These are phyloP conservation scores for Pugionium cornutum DNA, from an alignment of 345 rosid genomes.

Conservation along the genomic window DNA sequence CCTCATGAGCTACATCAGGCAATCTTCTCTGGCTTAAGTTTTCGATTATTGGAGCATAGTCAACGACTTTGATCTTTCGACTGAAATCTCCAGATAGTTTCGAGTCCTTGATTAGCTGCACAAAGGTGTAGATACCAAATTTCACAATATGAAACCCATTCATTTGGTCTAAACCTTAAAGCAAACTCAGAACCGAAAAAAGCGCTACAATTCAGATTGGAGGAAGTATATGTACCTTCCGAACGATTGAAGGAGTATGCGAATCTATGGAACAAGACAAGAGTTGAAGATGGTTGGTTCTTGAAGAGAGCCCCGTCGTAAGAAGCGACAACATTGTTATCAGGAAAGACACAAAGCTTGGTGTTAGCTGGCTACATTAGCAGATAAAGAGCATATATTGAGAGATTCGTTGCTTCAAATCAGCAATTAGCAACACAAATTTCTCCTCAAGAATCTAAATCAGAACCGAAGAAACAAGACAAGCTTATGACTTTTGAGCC, in stretches of 20 bases:
- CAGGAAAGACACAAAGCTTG: too few relatives aligned
- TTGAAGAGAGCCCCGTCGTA: conserved; percentile 11
- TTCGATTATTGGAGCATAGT: conserved; percentile 47
- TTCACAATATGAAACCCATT: background rate
- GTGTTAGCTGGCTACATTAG: too few relatives aligned
- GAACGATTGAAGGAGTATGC: conserved; percentile 25
- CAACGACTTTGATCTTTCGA: conserved; percentile 37
- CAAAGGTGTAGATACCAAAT: background rate
- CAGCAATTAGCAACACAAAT: too few relatives aligned
- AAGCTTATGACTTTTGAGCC: too few relatives aligned
- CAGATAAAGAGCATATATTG: too few relatives aligned
- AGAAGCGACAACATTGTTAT: background rate
- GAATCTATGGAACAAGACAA: conserved; percentile 35
- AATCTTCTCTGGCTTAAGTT: conserved; percentile 36
- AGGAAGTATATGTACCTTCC: conserved; percentile 38
- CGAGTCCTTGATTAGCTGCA: conserved; percentile 40
- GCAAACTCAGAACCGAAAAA: background rate
- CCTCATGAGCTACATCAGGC: conserved; percentile 48
- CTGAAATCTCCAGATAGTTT: conserved; percentile 32
- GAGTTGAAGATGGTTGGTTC: conserved; percentile 13
- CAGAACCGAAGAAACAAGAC: too few relatives aligned
- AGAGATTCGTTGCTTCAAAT: too few relatives aligned
- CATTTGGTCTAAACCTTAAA: background rate
- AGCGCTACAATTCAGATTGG: background rate
- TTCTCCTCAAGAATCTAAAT: too few relatives aligned